Percentiles rank a stretch among this genome's conserved stretches.
Conservation (phyloP, 169 alveolate genomes). For the Plasmodium chabaudi region DNA sequence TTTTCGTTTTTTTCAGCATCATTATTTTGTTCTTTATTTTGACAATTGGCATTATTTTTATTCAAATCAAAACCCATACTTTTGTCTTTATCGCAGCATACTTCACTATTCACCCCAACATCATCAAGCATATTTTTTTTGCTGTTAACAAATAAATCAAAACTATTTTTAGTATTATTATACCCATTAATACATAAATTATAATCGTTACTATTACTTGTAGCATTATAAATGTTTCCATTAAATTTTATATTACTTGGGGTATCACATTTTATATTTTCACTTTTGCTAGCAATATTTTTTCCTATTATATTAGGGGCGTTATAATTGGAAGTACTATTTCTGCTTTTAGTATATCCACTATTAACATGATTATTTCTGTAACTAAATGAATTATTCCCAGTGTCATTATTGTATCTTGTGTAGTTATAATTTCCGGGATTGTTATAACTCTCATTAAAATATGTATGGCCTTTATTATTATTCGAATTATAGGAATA, state of each 20-base stretch:
- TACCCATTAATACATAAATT: background rate
- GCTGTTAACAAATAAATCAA: background rate
- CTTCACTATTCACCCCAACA: no score
- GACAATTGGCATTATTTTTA: no score
- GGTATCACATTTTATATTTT: background rate
- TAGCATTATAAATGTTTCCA: background rate
- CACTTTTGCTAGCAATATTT: background rate
- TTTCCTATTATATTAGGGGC: background rate
- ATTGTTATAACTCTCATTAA: background rate
- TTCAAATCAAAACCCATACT: no score
- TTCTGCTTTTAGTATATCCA: background rate
- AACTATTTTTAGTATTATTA: background rate
- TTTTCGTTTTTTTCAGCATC: no score
- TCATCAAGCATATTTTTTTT: no score
- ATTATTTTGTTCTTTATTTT: no score
- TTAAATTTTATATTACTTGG: background rate
- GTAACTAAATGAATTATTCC: background rate
- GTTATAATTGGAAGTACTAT: background rate
- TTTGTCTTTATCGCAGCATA: no score
- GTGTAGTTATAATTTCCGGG: background rate
- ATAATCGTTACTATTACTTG: background rate
- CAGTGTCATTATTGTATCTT: background rate
- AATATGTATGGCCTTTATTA: slow-evolving; percentile 2
- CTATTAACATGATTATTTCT: background rate
- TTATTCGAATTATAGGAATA: slow-evolving; percentile 24